Evolutionary conservation across 805 yeast species (phyloP), one percentile per base, ranked within the genome.

Genomic region (Dipodascus albidus): DNA sequence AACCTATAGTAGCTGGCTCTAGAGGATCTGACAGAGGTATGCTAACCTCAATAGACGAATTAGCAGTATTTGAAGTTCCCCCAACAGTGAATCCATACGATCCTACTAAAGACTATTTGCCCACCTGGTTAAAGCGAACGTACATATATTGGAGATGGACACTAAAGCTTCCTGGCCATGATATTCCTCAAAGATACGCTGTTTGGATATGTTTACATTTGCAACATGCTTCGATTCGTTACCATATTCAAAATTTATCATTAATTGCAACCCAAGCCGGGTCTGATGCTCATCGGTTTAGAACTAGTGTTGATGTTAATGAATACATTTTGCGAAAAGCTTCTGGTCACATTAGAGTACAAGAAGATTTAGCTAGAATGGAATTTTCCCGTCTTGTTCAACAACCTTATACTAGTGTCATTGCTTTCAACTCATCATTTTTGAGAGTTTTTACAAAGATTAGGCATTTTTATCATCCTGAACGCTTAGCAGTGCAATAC

Each of bases 121-220:
- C 44, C 20, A 38, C 44, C 6, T 38, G 44, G 44, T 38, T 38
- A 14, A 38, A 38, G n/a, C 44, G 44, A 38, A 38, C 44, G n/a
- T 38, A 38, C n/a, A 38, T 38, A 19, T 38, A 38, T 19, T 38
- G 44, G 44, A 38, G 44, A 38, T 38, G 44, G 44, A 38, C 44
- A 14, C 44, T 38, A 6, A 38, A 38, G 44, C 44, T 38, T 38
- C 44, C 44, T 6, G 17, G 20, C 9, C 44, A 38, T 19, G 44
- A 38, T 14, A 38, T 38, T 38, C 44, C 44, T 6, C 44, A 38
- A 19, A 14, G 44, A n/a, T 38, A 38, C n/a, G 17, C 44, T 4
- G 44, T 38, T 38, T 38, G 44, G 44, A 38, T 38, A 4, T 38
- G 20, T n/a, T 14, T 38, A 4, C 44, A 38, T 38, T 17, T 38